Evolutionary conservation across 2,329 filamentous ascomycete genomes (phyloP), one percentile per base, ranked within the genome.

Genomic region (Fusarium nisikadoi): DNA sequence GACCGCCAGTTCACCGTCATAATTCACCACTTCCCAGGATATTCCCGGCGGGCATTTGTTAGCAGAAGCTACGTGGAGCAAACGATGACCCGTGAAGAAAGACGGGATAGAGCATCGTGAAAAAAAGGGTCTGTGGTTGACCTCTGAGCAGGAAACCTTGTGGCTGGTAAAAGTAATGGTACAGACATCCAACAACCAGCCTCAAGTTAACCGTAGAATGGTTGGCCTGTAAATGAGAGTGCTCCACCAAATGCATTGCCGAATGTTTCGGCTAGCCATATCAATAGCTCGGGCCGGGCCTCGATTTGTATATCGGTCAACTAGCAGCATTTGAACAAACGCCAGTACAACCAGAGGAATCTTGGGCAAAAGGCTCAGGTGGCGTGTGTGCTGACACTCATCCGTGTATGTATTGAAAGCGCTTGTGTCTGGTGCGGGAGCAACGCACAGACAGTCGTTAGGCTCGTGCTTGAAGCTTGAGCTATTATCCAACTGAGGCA

Each of bases 1-100:
- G 84, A 86, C 84, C 84, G 84, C 84, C 84, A 86, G 82, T 86
- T 86, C 82, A 81, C 82, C 80, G 78, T 47, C 55, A 46, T 54
- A 59, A 62, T 56, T 46, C 41, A 64, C 43, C 29, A 45, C 53
- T 59, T 58, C 65, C 61, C 71, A 76, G 71, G 75, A 66, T 76
- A 62, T 76, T 67, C 75, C 75, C 52, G 57, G 72, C 65, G 68
- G 47, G 56, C 53, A 38, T 59, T 59, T 52, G 61, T 67, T 71
- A 73, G 70, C 54, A 60, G 71, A 60, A 67, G 61, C 59, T 66
- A 65, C 72, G 72, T 76, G 74, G 70, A 72, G 68, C 64, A 72
- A 71, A 66, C 59, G 33, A 53, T 47, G 38, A 61, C 69, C 65
- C 41, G 55, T 68, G 54, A 53, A 55, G 68, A 45, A 43, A 62